A percentile compares a stretch with the other conserved stretches of the same genome.
These are phyloP conservation scores for Ensete glaucum DNA, from an alignment of 176 grass and related monocot species.

Conservation along the genomic window DNA sequence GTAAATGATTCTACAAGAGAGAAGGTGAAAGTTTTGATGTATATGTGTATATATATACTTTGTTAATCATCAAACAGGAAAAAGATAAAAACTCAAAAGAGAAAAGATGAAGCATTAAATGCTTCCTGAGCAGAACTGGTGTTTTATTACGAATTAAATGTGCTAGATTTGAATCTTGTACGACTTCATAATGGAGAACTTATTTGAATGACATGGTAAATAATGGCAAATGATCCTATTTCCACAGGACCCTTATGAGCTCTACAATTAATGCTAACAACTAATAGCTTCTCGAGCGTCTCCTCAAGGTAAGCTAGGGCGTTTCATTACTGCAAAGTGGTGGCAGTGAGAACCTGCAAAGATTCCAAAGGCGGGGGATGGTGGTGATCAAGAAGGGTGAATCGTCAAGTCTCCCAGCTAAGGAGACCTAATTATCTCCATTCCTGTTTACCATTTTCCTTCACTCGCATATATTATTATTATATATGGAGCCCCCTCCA, in stretches of 20 bases:
- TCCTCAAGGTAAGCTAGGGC: not conserved
- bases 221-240: not conserved
- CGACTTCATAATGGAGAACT: not conserved
- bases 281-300: no score
- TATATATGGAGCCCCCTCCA: not conserved
- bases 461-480: no score
- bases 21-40: not conserved
- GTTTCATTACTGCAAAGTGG: not conserved
- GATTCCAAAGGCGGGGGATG: no score
- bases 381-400: no score
- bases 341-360: no score
- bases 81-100: not conserved
- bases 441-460: not conserved
- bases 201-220: not conserved
- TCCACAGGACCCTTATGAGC: no score
- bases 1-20: not conserved
- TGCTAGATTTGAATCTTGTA: not conserved
- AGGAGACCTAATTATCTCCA: not conserved
- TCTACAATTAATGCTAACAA: no score
- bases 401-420: no score
- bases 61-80: not conserved
- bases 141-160: conserved; percentile 4
- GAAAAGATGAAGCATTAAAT: conserved; percentile 3
- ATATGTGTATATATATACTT: no score
- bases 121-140: not conserved